Conservation (phyloP, 2,329 filamentous ascomycete species). For the Aplosporella prunicola region DNA sequence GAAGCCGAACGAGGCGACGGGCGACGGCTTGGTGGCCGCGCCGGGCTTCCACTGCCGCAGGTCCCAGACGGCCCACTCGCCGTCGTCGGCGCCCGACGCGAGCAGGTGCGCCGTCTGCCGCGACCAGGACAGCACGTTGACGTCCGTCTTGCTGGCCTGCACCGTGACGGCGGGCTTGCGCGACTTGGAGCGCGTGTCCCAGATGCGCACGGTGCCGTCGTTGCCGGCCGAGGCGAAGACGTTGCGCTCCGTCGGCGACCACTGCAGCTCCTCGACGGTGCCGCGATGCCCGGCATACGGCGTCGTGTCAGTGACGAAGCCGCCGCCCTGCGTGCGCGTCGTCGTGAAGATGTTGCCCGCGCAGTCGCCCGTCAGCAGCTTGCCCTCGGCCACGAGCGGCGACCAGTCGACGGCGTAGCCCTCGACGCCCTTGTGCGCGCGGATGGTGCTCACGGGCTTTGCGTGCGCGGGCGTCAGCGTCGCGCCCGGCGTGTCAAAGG, state of each 20-base stretch:
- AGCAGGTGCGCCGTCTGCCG: constrained; percentile 79
- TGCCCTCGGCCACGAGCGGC: constrained; percentile 66
- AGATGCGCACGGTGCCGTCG: constrained; percentile 90
- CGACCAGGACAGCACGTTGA: constrained; percentile 97
- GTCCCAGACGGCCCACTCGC: constrained; percentile 94
- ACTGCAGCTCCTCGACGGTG: constrained; percentile 91
- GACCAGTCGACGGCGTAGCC: constrained; percentile 99
- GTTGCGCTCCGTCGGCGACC: constrained; percentile 85
- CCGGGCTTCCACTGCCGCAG: constrained; percentile 83
- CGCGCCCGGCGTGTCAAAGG: constrained; percentile 83
- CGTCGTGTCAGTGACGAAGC: constrained; percentile 77
- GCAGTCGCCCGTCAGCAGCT: constrained; percentile 85
- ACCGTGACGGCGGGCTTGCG: constrained; percentile 81
- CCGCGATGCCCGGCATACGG: constrained; percentile 75
- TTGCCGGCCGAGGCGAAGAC: constrained; percentile 92
- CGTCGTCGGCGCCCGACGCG: constrained; percentile 86
- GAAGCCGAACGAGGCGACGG: constrained; percentile 89
- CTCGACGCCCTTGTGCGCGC: constrained; percentile 77
- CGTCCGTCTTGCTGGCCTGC: constrained; percentile 71
- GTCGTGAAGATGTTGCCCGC: constrained; percentile 83
- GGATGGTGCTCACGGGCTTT: constrained; percentile 78
- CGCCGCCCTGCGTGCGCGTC: constrained; percentile 75
- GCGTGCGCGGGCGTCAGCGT: constrained; percentile 72
- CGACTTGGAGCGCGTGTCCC: constrained; percentile 88
- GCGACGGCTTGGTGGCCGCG: constrained; percentile 50